phyloP scores from a whole-genome alignment of 148 eudicot genomes.

The Euryodendron excelsum region DNA sequence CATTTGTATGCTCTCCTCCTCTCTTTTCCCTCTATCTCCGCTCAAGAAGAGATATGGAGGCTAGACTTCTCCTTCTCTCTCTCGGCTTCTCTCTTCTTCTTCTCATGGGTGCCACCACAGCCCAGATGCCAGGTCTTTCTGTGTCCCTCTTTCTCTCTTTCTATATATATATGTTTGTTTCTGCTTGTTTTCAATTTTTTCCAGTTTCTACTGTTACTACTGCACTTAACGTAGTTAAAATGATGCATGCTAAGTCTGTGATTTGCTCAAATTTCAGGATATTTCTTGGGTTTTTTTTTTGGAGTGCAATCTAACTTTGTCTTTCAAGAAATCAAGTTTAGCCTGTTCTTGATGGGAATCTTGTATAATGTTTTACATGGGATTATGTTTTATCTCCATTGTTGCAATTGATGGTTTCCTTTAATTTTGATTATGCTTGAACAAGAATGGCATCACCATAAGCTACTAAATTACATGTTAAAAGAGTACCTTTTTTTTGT shows the following conservation, averaged over 20 bases:
- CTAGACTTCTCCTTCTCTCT: neutral
- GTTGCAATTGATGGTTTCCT: neutral
- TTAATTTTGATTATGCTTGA: neutral
- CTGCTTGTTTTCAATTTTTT: too few relatives aligned
- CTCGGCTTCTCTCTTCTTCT: slow-evolving; percentile 4
- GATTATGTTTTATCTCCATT: neutral
- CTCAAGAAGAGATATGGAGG: slow-evolving; percentile 6
- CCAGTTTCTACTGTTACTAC: neutral
- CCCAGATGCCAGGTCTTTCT: slow-evolving; percentile 20
- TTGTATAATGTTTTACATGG: neutral
- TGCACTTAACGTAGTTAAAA: neutral
- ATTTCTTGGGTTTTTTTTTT: too few relatives aligned
- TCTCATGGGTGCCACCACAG: slow-evolving; percentile 4
- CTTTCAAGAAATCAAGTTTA: neutral
- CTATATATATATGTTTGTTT: neutral
- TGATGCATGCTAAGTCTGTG: neutral
- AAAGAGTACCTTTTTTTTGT: neutral
- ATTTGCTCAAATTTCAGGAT: neutral
- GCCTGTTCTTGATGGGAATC: neutral
- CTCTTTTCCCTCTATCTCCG: neutral
- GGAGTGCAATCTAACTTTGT: neutral
- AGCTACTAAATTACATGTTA: neutral
- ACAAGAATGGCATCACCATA: neutral
- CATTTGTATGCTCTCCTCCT: neutral
- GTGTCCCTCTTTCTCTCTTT: neutral